Evolutionary conservation across 2,329 filamentous ascomycete species (phyloP), one percentile per base, ranked within the genome.

Genomic region (Calonectria fujianensis): DNA sequence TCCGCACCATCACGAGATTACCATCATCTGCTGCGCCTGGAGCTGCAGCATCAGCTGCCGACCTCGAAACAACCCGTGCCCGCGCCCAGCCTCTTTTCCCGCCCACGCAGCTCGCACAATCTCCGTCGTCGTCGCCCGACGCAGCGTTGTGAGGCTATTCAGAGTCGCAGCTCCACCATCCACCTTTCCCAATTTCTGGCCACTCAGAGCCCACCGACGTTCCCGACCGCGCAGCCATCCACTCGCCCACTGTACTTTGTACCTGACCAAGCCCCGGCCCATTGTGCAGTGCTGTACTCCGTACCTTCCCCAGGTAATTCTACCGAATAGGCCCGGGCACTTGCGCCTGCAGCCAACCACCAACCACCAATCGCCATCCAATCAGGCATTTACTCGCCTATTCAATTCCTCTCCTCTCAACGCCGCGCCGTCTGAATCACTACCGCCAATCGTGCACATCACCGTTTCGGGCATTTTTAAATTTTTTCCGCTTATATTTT

Each of bases 101-200:
- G 74, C 68, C 52, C 27, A 57, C 31, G 57, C 54, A 78, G 63
- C 59, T 65, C 59, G 31, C 41, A 45, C 69, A 59, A 54, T 57
- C 73, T 48, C 67, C 41, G 72, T 70, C 69, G 78, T 81, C 70
- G 79, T 80, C 75, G 68, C 75, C 64, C 74, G 59, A 74, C 70
- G 41, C 73, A 69, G 59, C 76, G 72, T 80, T 76, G 83, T 86
- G 85, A 86, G 83, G 85, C 84, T 86, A 86, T 86, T 86, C 85
- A 79, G 84, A 85, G 76, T 66, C 74, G 64, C 74, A 74, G 74
- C 78, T 78, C 79, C 79, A 80, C 77, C 71, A 71, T 72, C 75
- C 76, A 70, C 79, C 57, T 69, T 72, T 74, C 74, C 77, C 77
- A 54, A 70, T 75, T 71, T 74, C 79, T 79, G 75, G 77, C 79